Base-by-base conservation (phyloP, 257 asterid genomes). In the Primulina tabacum region DNA sequence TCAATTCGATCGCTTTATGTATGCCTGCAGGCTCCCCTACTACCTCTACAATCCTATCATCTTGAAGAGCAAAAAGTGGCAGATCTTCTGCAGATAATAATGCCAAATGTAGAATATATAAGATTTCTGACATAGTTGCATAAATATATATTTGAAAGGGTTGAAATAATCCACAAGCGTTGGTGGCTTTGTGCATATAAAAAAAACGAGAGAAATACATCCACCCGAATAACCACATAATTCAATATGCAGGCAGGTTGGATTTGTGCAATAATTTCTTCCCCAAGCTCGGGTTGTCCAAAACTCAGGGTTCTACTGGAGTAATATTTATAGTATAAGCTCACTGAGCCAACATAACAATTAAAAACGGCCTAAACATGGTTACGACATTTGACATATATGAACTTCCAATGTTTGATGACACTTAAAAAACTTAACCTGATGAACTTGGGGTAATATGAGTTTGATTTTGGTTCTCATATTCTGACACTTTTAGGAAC, bases 11-110 rank as follows among this genome's bases (percentile, higher is more conserved):
- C 26, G 92, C 98, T 84, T 85, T 92, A 75, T 88, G 96, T 26
- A 84, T 78, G 70, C 87, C 82, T 66, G 85, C 56, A 71, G 98
- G 85, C 76, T 92, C 98, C 66, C 98, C 98, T 28, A 82, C 86
- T 67, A 92, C 82, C 87, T 92, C 98, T 62, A 92, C 96, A 62
- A 92, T 73, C 80, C 96, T 88, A 78, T 92, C 98, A 65, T 92
- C 98, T 79, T 80, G 86, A 80, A 92, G 88, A 68, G 97, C 92
- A 77, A 88, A 90, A 68, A 86, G 71, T 29, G 97, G 96, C 20
- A 91, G 86, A 43, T 91, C 96, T 72, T 87, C 98, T 92, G 92
- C 83, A 76, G 20, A 81, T 60, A 67, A 71, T 76, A 21, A 68
- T 62, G 65, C 35, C 57, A 71, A 52, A 60, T 66, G 73, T 60